These are phyloP conservation scores for Fomitopsis schrenkii DNA, from an alignment of 1,284 basidiomycete species.

Conservation along the genomic window DNA sequence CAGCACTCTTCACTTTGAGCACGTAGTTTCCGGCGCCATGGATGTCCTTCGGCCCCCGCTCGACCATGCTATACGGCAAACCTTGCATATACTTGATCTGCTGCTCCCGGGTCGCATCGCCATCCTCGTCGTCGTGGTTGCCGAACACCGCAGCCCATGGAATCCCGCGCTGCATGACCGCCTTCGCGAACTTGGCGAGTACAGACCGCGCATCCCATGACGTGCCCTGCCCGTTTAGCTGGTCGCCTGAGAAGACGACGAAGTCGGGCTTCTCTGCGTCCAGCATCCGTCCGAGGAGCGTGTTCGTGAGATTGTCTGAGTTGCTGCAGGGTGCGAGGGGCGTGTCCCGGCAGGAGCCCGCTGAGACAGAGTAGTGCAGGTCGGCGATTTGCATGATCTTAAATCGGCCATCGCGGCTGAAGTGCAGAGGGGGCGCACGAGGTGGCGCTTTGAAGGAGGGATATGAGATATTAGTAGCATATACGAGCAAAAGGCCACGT, in stretches of 20 bases:
- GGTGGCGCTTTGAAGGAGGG: slow-evolving; percentile 48
- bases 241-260: slow-evolving; percentile 85
- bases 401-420: slow-evolving; percentile 79
- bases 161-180: slow-evolving; percentile 72
- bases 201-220: slow-evolving; percentile 86
- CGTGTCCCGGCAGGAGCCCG: slow-evolving; percentile 71
- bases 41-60: slow-evolving; percentile 75
- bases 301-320: slow-evolving; percentile 73
- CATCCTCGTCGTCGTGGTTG: slow-evolving; percentile 86
- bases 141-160: slow-evolving; percentile 92
- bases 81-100: slow-evolving; percentile 73
- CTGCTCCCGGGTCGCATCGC: slow-evolving; percentile 47
- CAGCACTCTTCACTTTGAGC: slow-evolving; percentile 71
- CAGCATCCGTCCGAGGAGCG: slow-evolving; percentile 67
- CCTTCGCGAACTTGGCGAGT: slow-evolving; percentile 81
- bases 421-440: slow-evolving; percentile 69
- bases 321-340: slow-evolving; percentile 46
- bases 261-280: slow-evolving; percentile 86
- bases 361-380: slow-evolving; percentile 79
- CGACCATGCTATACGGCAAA: slow-evolving; percentile 82
- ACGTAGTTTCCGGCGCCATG: slow-evolving; percentile 88
- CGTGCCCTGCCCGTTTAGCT: slow-evolving; percentile 83
- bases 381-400: slow-evolving; percentile 91
- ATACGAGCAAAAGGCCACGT: slow-evolving; percentile 15
- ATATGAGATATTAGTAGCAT: neutral